phyloP scores from a whole-genome alignment of 306 rosid genomes.

The Oxytropis ochrocephala region DNA sequence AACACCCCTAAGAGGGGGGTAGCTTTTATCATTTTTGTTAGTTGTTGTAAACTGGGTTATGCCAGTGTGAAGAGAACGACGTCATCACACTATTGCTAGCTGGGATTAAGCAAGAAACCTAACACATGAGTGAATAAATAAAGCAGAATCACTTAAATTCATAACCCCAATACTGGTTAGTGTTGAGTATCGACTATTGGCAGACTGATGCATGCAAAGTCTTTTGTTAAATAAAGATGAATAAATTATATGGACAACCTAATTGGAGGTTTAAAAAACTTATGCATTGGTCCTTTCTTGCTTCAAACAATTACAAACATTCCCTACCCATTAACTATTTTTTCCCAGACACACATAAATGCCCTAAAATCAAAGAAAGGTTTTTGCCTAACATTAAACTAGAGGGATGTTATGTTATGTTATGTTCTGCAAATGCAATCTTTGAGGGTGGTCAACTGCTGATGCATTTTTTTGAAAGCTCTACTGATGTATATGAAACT shows the following conservation, averaged over 20 bases:
- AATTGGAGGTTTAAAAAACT: conserved; percentile 2
- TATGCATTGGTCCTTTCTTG: conserved; percentile 2
- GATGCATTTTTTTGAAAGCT: not conserved
- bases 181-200: not conserved
- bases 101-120: no score
- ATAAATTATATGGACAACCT: not conserved
- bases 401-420: not conserved
- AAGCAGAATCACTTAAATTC: conserved; percentile 1
- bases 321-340: not conserved
- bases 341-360: not conserved
- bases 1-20: no score
- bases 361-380: not conserved
- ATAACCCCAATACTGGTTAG: not conserved
- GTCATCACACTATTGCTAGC: no score
- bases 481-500: not conserved
- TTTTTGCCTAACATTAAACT: not conserved
- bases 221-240: not conserved
- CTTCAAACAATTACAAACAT: not conserved
- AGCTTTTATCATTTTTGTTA: no score
- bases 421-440: not conserved
- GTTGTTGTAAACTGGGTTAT: no score
- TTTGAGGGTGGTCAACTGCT: not conserved
- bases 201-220: not conserved
- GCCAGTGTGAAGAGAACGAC: no score
- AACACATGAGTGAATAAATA: not conserved